Base-by-base conservation (phyloP, 106 monocot species). In the Dendrobium chrysotoxum region DNA sequence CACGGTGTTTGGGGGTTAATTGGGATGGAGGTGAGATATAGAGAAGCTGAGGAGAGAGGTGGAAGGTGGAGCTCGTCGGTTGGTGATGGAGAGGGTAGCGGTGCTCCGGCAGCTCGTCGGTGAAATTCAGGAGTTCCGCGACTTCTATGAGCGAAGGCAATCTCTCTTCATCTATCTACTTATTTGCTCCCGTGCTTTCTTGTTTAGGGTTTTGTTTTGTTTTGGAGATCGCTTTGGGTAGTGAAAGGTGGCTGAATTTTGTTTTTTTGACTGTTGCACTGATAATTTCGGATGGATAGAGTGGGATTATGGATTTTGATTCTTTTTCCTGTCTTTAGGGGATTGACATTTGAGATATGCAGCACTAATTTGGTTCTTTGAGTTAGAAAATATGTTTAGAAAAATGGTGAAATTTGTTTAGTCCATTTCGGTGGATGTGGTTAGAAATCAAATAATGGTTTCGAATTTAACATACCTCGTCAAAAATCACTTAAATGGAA, bases 81-180 rank as follows among this genome's bases (percentile, higher is more conserved):
- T 30, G 61, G 61, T 5, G 70, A 70, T 70, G 70, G 70, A 70
- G 35, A 35, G 70, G 35, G 70, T 9, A n/a, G 70, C 35, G 70
- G 30, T 70, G 70, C 70, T 70, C 70, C 70, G 70, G 70, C 70
- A 70, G 15, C 70, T 70, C 31, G 9, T 70, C 70, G 13, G 70
- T n/a, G 70, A 70, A 70, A 35, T 70, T 15, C 28, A 30, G 28
- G 70, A 35, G 70, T 16, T 70, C 5, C 13, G 31, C 11, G 70
- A 70, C 0, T 70, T 70, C 70, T 70, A 30, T 30, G 70, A 70
- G 70, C 70, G 70, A 35, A 70, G 70, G 70, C 70, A 70, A 70
- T 70, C 31, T 30, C 70, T 35, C 31, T 70, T 30, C 15, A 12
- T 70, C 7, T 70, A 11, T 70, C 3, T 26, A 28, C 30, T 23